Evolutionary conservation across 495 filamentous ascomycete species (phyloP), one percentile per base, ranked within the genome.

Genomic region (Penicillium dipodomyicola): DNA sequence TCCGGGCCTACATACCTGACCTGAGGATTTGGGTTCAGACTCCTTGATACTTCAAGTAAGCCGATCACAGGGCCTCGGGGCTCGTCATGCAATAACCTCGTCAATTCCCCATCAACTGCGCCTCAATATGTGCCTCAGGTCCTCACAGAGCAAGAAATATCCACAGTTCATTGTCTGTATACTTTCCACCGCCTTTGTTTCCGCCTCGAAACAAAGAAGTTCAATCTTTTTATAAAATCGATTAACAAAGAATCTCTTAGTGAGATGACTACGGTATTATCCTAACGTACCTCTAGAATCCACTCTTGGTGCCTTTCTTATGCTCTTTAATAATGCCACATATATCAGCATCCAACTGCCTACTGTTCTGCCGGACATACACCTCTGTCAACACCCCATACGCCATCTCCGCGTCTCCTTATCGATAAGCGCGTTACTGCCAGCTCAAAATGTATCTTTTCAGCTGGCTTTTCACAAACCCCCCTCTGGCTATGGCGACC

Each of bases 371-470:
- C 32, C 19, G 15, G 35, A 52, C 33, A 14, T 23, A 40, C n/a
- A 25, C 32, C 6, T 20, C 35, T 39, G n/a, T 17, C 33, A 17
- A 48, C 45, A 29, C 45, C 23, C 23, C 23, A 23, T 12, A 22
- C 32, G 49, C 39, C 50, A 17, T 29, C 22, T n/a, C 51, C 33
- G 33, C 33, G 33, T 15, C 22, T 50, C 20, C 48, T 54, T 67
- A 68, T 71, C 68, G 68, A 71, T 71, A 71, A 69, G 65, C 47
- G 59, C 60, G 54, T 35, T 12, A 25, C 20, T 37, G 12, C 20
- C 59, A 52, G 54, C 40, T 19, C 32, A 47, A 39, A 37, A 56
- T 62, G 62, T 64, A 56, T 39, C 12, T 35, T 39, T 15, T 27
- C 46, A 30, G 55, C 40, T 30, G 29, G 22, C 17, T 53, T 50